A percentile compares a stretch with the other conserved stretches of the same genome.
phyloP scores from a whole-genome alignment of 2,329 filamentous ascomycete species.

The Lachnellula occidentalis region DNA sequence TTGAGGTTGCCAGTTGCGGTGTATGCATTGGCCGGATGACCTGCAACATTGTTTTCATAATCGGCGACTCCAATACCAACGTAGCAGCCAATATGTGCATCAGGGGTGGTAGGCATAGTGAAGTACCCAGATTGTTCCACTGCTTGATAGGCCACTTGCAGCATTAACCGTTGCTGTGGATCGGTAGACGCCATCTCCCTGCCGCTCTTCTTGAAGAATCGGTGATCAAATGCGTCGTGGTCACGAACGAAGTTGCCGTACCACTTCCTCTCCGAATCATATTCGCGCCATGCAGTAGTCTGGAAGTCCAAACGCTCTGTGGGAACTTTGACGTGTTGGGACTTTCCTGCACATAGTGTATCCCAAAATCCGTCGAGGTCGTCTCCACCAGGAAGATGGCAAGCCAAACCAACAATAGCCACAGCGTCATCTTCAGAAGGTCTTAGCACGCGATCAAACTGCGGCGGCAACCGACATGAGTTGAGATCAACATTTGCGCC shows the following conservation, averaged over 20 bases:
- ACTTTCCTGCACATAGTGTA: constrained; percentile 51
- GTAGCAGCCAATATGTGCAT: constrained; percentile 1
- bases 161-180: constrained; percentile 14
- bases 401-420: constrained; percentile 46
- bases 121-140: constrained; percentile 6
- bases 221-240: constrained; percentile 11
- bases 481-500: neutral
- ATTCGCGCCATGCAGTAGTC: constrained; percentile 1
- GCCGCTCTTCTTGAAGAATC: constrained; percentile 12
- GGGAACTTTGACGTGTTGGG: constrained; percentile 24
- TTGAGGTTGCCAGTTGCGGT: constrained; percentile 4
- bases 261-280: neutral
- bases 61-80: constrained; percentile 2
- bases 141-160: constrained; percentile 10
- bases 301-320: constrained; percentile 12
- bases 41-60: constrained; percentile 1
- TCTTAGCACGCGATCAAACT: neutral
- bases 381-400: constrained; percentile 46
- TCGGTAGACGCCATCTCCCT: constrained; percentile 23
- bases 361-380: constrained; percentile 64
- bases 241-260: constrained; percentile 10
- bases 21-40: constrained; percentile 3
- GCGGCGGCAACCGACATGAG: neutral
- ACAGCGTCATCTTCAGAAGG: constrained; percentile 28
- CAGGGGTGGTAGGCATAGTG: neutral